Evolutionary conservation across 495 filamentous ascomycete species (phyloP).

Genomic region (Penicillium nucicola): DNA sequence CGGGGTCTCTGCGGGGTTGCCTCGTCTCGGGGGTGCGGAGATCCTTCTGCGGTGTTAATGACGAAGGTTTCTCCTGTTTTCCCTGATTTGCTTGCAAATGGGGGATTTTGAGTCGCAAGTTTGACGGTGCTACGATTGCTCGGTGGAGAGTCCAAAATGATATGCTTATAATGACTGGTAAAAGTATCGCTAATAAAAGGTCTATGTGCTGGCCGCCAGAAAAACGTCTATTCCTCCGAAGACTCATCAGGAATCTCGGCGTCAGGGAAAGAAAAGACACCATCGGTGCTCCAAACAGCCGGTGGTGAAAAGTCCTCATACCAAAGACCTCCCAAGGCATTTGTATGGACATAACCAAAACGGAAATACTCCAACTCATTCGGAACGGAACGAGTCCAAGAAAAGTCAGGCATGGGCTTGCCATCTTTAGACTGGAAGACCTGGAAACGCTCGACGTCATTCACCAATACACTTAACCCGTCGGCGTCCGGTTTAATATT

Average conservation of each 20-base stretch:
- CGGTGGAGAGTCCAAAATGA: neutral
- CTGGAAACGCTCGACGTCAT: conserved; percentile 55
- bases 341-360: conserved; percentile 66
- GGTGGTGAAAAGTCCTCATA: conserved; percentile 77
- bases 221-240: neutral
- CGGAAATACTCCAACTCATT: conserved; percentile 69
- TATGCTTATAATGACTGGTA: no score
- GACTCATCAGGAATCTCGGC: neutral
- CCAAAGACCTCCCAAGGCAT: conserved; percentile 49
- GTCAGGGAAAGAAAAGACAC: conserved; percentile 39
- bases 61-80: no score
- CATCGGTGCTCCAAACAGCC: conserved; percentile 61
- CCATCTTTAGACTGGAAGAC: conserved; percentile 39
- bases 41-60: no score
- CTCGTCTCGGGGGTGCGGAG: no score
- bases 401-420: conserved; percentile 38
- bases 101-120: no score
- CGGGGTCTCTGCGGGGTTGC: no score
- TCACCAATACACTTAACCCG: conserved; percentile 55
- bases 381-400: conserved; percentile 40
- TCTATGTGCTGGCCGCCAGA: neutral
- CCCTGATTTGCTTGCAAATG: no score
- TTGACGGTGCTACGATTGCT: neutral
- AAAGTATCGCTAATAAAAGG: neutral
- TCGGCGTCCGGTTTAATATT: conserved; percentile 38